A percentile compares a stretch with the other conserved stretches of the same genome.
phyloP scores from a whole-genome alignment of 2,329 filamentous ascomycete species.

The Phoma sp. region DNA sequence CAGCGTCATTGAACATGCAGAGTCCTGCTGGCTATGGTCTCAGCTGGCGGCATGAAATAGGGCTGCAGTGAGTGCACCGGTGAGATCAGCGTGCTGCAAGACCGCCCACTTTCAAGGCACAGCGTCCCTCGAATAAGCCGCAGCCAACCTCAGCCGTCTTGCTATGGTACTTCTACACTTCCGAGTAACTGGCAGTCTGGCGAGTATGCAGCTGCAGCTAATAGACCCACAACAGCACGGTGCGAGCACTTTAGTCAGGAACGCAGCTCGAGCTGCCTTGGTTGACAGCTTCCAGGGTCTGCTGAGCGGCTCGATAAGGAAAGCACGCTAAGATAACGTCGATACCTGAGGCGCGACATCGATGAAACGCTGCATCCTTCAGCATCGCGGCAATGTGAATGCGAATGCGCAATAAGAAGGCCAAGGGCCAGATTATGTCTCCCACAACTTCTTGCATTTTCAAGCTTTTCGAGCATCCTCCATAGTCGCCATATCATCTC shows the following conservation, averaged over 20 bases:
- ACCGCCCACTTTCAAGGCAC: conserved; percentile 11
- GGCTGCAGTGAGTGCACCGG: conserved; percentile 12
- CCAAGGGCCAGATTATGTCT: neutral
- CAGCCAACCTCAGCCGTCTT: neutral
- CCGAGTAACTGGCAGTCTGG: neutral
- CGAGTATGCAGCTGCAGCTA: neutral
- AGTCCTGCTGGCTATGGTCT: neutral
- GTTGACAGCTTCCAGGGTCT: conserved; percentile 1
- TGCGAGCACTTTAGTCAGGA: neutral
- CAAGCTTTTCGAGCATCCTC: neutral
- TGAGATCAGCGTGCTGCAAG: conserved; percentile 15
- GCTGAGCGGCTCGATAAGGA: conserved; percentile 1
- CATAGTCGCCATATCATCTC: neutral
- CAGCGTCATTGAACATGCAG: neutral
- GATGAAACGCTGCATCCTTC: conserved; percentile 16
- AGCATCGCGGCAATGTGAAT: conserved; percentile 2
- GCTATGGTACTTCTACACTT: too few relatives aligned
- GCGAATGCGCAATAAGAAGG: conserved; percentile 2
- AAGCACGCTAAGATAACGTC: conserved; percentile 16
- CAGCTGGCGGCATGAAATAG: neutral
- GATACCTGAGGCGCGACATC: conserved; percentile 16
- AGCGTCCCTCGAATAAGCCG: neutral
- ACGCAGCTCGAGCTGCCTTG: neutral
- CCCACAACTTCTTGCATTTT: neutral
- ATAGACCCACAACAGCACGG: neutral